Evolutionary conservation across 768 basidiomycete genomes (phyloP).

Genomic region (Pholiota molesta): DNA sequence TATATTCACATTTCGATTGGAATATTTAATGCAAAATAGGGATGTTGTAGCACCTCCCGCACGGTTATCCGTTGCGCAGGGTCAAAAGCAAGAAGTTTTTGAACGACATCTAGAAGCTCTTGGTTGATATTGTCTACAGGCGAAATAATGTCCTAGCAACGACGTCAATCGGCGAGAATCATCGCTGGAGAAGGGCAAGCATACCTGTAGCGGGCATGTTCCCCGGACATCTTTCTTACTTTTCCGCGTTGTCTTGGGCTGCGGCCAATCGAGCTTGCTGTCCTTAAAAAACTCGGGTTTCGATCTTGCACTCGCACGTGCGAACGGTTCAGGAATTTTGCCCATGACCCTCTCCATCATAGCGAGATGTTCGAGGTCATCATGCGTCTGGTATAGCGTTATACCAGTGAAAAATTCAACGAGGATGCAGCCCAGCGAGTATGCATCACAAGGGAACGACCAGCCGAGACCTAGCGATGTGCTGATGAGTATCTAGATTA

Average conservation of each 20-base stretch:
- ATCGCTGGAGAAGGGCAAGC: slow-evolving; percentile 26
- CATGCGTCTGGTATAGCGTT: slow-evolving; percentile 98
- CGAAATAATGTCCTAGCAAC: slow-evolving; percentile 77
- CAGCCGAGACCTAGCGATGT: slow-evolving; percentile 81
- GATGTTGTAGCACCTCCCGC: slow-evolving; percentile 83
- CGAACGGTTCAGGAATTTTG: slow-evolving; percentile 90
- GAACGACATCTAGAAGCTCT: slow-evolving; percentile 87
- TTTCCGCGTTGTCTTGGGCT: slow-evolving; percentile 82
- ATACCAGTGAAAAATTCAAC: slow-evolving; percentile 98
- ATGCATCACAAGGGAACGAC: slow-evolving; percentile 98
- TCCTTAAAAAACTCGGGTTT: slow-evolving; percentile 96
- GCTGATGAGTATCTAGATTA: slow-evolving; percentile 17
- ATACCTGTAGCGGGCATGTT: slow-evolving; percentile 75
- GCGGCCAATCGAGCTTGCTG: slow-evolving; percentile 89
- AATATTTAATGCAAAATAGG: slow-evolving; percentile 76
- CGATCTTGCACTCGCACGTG: slow-evolving; percentile 69
- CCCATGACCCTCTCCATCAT: slow-evolving; percentile 99
- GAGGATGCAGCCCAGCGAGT: slow-evolving; percentile 98
- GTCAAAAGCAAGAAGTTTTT: slow-evolving; percentile 87
- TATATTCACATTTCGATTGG: slow-evolving; percentile 63
- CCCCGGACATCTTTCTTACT: slow-evolving; percentile 93
- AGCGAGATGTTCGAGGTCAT: slow-evolving; percentile 97
- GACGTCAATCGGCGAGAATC: slow-evolving; percentile 8
- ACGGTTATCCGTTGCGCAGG: slow-evolving; percentile 88
- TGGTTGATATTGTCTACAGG: slow-evolving; percentile 72